A percentile compares a stretch with the other conserved stretches of the same genome.
Evolutionary conservation across 352 stramenopile genomes (phyloP).

Genomic region (Halophytophthora batemanensis): DNA sequence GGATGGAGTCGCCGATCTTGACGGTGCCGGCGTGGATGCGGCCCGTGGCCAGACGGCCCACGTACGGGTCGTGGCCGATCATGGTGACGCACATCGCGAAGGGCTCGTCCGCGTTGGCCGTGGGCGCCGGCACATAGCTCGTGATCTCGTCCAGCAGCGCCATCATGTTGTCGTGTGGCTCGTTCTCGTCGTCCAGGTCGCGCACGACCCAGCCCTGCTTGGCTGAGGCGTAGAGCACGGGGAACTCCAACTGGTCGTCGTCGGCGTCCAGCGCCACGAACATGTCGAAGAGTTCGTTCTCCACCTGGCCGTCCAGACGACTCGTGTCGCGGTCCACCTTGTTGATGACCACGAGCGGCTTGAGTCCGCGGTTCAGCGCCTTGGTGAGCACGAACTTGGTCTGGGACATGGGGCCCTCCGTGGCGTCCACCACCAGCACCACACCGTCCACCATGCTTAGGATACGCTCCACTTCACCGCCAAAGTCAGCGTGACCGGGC

Average conservation of each 20-base stretch:
- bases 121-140: slow-evolving; percentile 89
- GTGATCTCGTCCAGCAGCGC: slow-evolving; percentile 97
- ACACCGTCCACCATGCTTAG: slow-evolving; percentile 97
- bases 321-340: slow-evolving; percentile 96
- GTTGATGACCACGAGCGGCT: slow-evolving; percentile 97
- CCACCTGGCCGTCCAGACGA: slow-evolving; percentile 91
- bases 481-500: slow-evolving; percentile 98
- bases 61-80: slow-evolving; percentile 96
- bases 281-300: slow-evolving; percentile 97
- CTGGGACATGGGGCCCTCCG: slow-evolving; percentile 96
- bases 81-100: slow-evolving; percentile 97
- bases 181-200: slow-evolving; percentile 74
- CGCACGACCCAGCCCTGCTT: slow-evolving; percentile 95
- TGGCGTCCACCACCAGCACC: slow-evolving; percentile 96
- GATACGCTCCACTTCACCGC: slow-evolving; percentile 97
- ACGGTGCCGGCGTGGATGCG: slow-evolving; percentile 93
- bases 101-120: slow-evolving; percentile 65
- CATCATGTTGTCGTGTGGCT: slow-evolving; percentile 87
- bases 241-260: slow-evolving; percentile 97
- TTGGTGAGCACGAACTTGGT: slow-evolving; percentile 99
- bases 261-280: slow-evolving; percentile 93
- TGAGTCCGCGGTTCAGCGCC: slow-evolving; percentile 90
- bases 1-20: slow-evolving; percentile 87
- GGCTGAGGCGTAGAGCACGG: slow-evolving; percentile 94
- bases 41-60: slow-evolving; percentile 96